Conservation (phyloP, 495 filamentous ascomycete species). For the Hyaloscypha finlandica region DNA sequence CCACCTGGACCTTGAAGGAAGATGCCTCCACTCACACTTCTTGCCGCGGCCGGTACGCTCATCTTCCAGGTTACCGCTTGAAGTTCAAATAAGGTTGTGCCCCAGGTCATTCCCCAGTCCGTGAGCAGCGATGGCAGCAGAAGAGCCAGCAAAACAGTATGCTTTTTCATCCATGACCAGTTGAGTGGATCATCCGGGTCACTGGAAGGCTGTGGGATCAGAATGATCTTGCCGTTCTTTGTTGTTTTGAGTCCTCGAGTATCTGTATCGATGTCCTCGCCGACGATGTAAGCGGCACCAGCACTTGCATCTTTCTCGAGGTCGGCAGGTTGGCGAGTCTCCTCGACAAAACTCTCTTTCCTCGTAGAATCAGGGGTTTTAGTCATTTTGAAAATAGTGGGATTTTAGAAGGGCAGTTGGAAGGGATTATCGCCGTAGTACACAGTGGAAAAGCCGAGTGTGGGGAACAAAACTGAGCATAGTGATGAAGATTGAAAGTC, state of each 20-base stretch:
- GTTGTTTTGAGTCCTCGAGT: conserved; percentile 6
- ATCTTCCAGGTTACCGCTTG: conserved; percentile 17
- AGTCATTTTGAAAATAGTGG: neutral
- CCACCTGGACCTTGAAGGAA: conserved; percentile 20
- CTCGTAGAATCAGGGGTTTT: neutral
- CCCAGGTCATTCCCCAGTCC: conserved; percentile 22
- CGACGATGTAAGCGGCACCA: conserved; percentile 3
- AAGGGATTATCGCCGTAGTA: neutral
- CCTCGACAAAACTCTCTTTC: conserved; percentile 5
- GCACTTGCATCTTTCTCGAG: conserved; percentile 1
- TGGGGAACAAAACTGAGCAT: neutral
- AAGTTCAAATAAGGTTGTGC: conserved; percentile 17
- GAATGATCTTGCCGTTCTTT: conserved; percentile 35
- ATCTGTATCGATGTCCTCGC: neutral
- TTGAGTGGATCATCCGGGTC: conserved; percentile 50
- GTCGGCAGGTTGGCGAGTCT: neutral
- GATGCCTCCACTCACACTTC: conserved; percentile 16
- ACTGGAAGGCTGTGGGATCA: conserved; percentile 48
- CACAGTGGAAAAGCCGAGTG: neutral
- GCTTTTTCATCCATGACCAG: conserved; percentile 43
- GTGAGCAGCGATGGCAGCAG: conserved; percentile 14
- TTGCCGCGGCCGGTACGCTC: conserved; percentile 7
- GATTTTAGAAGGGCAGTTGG: neutral
- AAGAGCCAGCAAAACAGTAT: conserved; percentile 28
- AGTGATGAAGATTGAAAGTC: neutral